phyloP scores from a whole-genome alignment of 352 stramenopile species.

The Globisporangium iwayamae region DNA sequence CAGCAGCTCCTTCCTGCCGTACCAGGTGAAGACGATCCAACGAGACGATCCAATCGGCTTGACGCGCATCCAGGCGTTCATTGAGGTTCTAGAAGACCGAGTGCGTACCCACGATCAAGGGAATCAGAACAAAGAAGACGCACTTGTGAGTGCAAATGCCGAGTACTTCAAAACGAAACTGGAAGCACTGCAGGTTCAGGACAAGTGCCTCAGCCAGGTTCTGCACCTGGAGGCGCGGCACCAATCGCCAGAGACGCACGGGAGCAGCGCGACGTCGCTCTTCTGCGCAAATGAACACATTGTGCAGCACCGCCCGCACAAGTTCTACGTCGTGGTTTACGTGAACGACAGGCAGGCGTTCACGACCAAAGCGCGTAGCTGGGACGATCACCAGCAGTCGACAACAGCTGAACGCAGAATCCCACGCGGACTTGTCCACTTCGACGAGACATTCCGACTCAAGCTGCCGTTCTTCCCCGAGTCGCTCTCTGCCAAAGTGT shows the following conservation, averaged over 20 bases:
- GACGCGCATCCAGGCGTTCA: slow-evolving; percentile 31
- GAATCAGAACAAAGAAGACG: not conserved
- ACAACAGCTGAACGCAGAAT: not conserved
- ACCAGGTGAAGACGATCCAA: slow-evolving; percentile 18
- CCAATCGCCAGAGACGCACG: not conserved
- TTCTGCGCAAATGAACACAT: not conserved
- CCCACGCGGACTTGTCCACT: slow-evolving; percentile 31
- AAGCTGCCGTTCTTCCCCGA: slow-evolving; percentile 47
- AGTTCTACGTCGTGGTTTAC: slow-evolving; percentile 35
- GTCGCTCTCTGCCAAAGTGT: slow-evolving; percentile 41
- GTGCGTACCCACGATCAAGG: not conserved
- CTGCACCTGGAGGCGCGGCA: slow-evolving; percentile 16
- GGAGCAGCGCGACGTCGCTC: not conserved
- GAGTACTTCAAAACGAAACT: slow-evolving; percentile 25
- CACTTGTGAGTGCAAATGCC: not conserved
- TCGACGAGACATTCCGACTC: slow-evolving; percentile 47
- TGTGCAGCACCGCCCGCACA: not conserved
- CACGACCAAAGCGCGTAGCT: slow-evolving; percentile 23
- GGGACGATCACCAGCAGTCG: not conserved
- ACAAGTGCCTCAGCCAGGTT: slow-evolving; percentile 29
- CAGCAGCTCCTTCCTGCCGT: not conserved
- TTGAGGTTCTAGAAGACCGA: slow-evolving; percentile 28
- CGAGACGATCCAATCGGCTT: slow-evolving; percentile 34
- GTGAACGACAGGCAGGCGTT: slow-evolving; percentile 44
- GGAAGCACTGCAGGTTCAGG: slow-evolving; percentile 31